Evolutionary conservation across 2,329 filamentous ascomycete species (phyloP).

Genomic region (Aspergillus brunneoviolaceus): DNA sequence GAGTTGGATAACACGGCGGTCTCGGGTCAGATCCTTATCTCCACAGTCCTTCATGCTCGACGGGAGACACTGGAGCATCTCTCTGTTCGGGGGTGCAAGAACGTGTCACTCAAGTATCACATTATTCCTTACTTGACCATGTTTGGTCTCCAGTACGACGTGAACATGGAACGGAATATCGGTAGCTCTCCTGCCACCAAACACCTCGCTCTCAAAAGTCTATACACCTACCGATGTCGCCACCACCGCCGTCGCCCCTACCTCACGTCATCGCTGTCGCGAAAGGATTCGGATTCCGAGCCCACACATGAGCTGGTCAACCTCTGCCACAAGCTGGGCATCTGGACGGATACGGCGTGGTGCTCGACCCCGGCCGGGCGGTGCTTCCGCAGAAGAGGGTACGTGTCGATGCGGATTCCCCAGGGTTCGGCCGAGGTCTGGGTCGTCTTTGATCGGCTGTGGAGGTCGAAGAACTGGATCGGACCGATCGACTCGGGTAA

Average conservation of each 20-base stretch:
- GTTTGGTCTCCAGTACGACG: constrained; percentile 46
- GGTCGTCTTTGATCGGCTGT: constrained; percentile 62
- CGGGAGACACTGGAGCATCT: constrained; percentile 58
- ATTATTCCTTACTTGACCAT: constrained; percentile 59
- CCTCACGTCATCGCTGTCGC: constrained; percentile 54
- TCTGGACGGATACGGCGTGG: constrained; percentile 63
- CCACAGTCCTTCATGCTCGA: constrained; percentile 54
- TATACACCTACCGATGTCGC: constrained; percentile 63
- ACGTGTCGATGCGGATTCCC: constrained; percentile 56
- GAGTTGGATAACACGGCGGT: constrained; percentile 63
- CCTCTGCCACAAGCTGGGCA: constrained; percentile 58
- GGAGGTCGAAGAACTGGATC: constrained; percentile 60
- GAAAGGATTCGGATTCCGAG: constrained; percentile 60
- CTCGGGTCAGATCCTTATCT: constrained; percentile 56
- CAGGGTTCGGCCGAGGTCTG: constrained; percentile 59
- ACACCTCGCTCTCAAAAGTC: constrained; percentile 55
- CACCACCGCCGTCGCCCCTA: constrained; percentile 62
- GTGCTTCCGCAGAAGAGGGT: constrained; percentile 57
- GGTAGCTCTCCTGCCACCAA: constrained; percentile 34
- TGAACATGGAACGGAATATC: constrained; percentile 45
- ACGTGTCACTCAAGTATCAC: constrained; percentile 64
- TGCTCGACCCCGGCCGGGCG: constrained; percentile 58
- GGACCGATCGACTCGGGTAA: constrained; percentile 40
- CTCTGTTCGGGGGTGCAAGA: constrained; percentile 63
- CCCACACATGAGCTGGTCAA: constrained; percentile 61